Evolutionary conservation across 352 stramenopile genomes (phyloP).

Genomic region (Globisporangium sylvaticum): DNA sequence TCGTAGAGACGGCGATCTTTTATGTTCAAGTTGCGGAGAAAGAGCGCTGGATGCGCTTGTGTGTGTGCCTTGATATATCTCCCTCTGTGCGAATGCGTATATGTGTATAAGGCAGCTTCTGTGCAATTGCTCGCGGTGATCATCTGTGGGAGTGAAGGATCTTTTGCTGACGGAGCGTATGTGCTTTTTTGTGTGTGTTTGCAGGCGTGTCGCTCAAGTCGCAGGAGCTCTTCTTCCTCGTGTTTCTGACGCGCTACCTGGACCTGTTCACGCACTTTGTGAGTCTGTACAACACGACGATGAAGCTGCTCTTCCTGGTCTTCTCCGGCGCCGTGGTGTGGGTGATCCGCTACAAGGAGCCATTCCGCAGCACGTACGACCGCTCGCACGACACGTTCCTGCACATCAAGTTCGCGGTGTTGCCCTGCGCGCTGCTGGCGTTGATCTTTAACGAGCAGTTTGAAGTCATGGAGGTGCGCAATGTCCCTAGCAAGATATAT

Average conservation of each 20-base stretch:
- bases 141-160: neutral
- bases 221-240: constrained; percentile 98
- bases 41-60: neutral
- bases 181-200: no score
- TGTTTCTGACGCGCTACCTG: constrained; percentile 98
- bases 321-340: constrained; percentile 97
- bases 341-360: constrained; percentile 95
- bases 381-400: constrained; percentile 99
- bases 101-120: neutral
- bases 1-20: neutral
- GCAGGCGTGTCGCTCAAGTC: constrained; percentile 98
- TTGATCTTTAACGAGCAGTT: constrained; percentile 94
- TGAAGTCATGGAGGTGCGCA: constrained; percentile 76
- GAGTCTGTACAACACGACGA: constrained; percentile 97
- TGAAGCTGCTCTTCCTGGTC: constrained; percentile 99
- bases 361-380: constrained; percentile 98
- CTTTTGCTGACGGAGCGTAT: neutral
- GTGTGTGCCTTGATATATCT: neutral
- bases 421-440: constrained; percentile 94
- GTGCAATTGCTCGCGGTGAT: neutral
- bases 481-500: neutral
- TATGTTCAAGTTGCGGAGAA: neutral
- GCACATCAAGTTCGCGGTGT: constrained; percentile 96
- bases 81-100: neutral
- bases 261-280: constrained; percentile 97